A percentile compares a stretch with the other conserved stretches of the same genome.
Evolutionary conservation across 1,284 basidiomycete species (phyloP).

Genomic region (Malassezia slooffiae): DNA sequence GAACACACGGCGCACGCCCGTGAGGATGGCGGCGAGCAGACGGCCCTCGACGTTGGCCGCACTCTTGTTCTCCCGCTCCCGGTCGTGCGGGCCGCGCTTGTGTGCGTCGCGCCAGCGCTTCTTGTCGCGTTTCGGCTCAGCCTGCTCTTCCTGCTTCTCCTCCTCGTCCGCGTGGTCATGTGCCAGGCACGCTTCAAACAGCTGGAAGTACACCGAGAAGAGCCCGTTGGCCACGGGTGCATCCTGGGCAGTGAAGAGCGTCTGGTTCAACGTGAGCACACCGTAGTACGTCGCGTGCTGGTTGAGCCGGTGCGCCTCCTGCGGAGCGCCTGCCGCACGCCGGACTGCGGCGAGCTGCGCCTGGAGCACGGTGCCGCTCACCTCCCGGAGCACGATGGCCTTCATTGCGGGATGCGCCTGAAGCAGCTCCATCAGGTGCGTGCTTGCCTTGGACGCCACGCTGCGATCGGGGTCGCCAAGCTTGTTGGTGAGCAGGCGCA

Average conservation of each 20-base stretch:
- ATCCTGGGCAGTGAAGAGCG: constrained; percentile 60
- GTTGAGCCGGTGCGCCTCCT: constrained; percentile 21
- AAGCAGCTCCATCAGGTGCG: constrained; percentile 76
- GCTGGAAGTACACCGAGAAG: constrained; percentile 85
- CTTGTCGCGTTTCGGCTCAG: constrained; percentile 44
- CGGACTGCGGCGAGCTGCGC: constrained; percentile 24
- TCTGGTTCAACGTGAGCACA: constrained; percentile 85
- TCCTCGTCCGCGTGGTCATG: constrained; percentile 33
- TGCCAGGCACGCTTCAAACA: constrained; percentile 63
- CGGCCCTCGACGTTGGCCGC: constrained; percentile 59
- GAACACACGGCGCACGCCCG: constrained; percentile 86
- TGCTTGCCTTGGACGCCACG: constrained; percentile 78
- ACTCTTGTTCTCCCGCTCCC: constrained; percentile 22
- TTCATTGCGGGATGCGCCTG: constrained; percentile 93
- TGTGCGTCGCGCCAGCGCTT: constrained; percentile 46
- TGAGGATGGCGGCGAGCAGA: constrained; percentile 78
- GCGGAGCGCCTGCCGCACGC: constrained; percentile 14
- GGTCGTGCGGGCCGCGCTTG: constrained; percentile 28
- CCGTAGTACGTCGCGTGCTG: constrained; percentile 77
- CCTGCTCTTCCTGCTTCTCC: constrained; percentile 17
- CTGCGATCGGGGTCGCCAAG: constrained; percentile 66
- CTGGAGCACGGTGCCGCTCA: constrained; percentile 66
- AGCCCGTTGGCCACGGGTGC: constrained; percentile 68
- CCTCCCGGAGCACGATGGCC: constrained; percentile 72
- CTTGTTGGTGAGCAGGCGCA: constrained; percentile 86